Evolutionary conservation across 805 yeast species (phyloP), one percentile per base, ranked within the genome.

Genomic region (Starmerella apicola): DNA sequence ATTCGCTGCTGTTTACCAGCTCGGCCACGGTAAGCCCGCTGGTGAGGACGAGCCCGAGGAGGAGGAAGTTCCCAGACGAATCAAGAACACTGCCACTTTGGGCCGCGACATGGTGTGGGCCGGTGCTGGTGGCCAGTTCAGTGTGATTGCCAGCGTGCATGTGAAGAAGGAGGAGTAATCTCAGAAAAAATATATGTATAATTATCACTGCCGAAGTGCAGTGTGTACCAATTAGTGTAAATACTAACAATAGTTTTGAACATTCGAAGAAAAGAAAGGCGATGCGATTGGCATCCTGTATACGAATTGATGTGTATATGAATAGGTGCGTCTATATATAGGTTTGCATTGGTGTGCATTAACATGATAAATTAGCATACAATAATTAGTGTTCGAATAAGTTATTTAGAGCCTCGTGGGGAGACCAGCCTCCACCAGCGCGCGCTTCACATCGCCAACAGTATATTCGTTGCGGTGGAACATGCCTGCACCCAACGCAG

Each of bases 401-500:
- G 13, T n/a, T n/a, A n/a, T n/a, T n/a, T n/a, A n/a, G n/a, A 9
- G 10, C n/a, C 38, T 22, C 21, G 33, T 35, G 18, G 27, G 18
- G 32, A 83, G 68, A 0, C 80, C 82, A 13, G 69, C 58, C 1
- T 66, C 61, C 34, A 66, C 61, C 57, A 88, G 68, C 49, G 70
- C 76, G 22, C 69, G 58, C 61, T 91, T 91, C 32, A 91, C 95
- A 36, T 85, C 77, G 36, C 71, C 69, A 15, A 91, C 96, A 10
- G 83, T 76, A 61, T 80, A 91, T 54, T 88, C 97, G 18, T 82
- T 86, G 57, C 98, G 71, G 65, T 91, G 99, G 68, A 91, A 91
- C 78, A 91, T 80, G 32, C 99, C 99, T 3, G 99, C 99, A 28
- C 98, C 99, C 30, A 91, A 68, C 15, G 98, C 97, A 32, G 99